Evolutionary conservation across 352 stramenopile genomes (phyloP).

Genomic region (Sclerospora graminicola): DNA sequence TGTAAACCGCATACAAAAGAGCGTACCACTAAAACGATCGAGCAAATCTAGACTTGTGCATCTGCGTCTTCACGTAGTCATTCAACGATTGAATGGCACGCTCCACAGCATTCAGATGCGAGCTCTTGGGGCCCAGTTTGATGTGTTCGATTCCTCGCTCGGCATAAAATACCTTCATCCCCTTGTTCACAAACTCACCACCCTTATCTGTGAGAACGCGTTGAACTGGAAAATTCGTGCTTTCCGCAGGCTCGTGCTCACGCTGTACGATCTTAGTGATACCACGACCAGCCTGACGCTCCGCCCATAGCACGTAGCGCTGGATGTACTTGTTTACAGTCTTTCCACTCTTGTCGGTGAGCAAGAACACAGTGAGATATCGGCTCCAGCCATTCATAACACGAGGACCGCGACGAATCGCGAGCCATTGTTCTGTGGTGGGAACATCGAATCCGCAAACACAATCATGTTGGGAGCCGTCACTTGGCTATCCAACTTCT

Average conservation of each 20-base stretch:
- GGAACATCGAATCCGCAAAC: constrained; percentile 2
- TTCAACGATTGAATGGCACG: constrained; percentile 3
- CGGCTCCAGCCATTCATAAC: constrained; percentile 2
- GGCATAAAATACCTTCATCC: background rate
- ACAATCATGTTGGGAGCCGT: constrained; percentile 1
- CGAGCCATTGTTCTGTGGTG: background rate
- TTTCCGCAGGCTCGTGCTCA: background rate
- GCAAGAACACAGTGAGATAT: constrained; percentile 1
- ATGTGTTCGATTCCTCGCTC: constrained; percentile 3
- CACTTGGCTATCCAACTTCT: constrained; percentile 1
- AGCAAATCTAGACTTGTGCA: constrained; percentile 1
- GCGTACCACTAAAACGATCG: constrained; percentile 4
- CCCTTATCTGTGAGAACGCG: too few relatives aligned
- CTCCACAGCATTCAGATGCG: constrained; percentile 1
- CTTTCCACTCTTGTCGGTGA: background rate
- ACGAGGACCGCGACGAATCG: background rate
- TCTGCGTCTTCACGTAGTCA: constrained; percentile 1
- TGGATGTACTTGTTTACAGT: constrained; percentile 3
- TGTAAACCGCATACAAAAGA: constrained; percentile 2
- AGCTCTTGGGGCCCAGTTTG: constrained; percentile 3
- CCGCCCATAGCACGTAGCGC: constrained; percentile 4
- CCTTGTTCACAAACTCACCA: background rate
- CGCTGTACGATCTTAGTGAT: constrained; percentile 6
- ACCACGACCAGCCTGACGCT: constrained; percentile 1
- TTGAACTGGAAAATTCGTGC: background rate